These are phyloP conservation scores for Mycena belliarum DNA, from an alignment of 768 basidiomycete genomes.

Conservation along the genomic window DNA sequence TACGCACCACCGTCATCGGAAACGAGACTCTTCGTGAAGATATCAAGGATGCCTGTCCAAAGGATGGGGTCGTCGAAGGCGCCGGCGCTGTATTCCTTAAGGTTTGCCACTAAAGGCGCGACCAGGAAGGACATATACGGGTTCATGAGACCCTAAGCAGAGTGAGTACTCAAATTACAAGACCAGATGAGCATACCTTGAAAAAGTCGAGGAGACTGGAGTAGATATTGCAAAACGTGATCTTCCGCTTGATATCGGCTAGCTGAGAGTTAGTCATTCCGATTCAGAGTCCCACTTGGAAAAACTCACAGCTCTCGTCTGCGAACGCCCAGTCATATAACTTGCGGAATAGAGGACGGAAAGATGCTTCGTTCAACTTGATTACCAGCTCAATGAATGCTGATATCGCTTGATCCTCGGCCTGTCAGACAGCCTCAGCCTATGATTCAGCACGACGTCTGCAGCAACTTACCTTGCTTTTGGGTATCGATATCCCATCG, in stretches of 20 bases:
- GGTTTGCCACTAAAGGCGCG: conserved; percentile 61
- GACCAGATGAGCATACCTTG: conserved; percentile 53
- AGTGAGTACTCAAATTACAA: neutral
- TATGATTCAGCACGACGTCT: neutral
- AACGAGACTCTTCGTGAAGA: conserved; percentile 67
- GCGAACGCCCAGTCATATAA: conserved; percentile 95
- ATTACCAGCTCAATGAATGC: conserved; percentile 89
- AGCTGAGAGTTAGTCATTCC: too few relatives aligned
- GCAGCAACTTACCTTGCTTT: conserved; percentile 30
- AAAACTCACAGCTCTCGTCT: conserved; percentile 48
- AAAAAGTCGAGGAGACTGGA: conserved; percentile 79
- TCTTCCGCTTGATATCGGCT: conserved; percentile 50
- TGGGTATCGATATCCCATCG: conserved; percentile 30
- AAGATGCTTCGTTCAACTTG: conserved; percentile 89
- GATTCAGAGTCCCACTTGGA: neutral
- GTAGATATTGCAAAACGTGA: conserved; percentile 78
- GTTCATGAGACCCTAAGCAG: conserved; percentile 73
- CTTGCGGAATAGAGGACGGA: conserved; percentile 89
- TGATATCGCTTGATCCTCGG: conserved; percentile 53
- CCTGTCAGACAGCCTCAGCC: conserved; percentile 35
- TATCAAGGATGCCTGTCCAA: conserved; percentile 64
- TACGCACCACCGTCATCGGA: conserved; percentile 80
- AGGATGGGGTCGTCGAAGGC: conserved; percentile 41
- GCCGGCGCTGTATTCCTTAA: conserved; percentile 49
- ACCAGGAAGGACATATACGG: conserved; percentile 86